Base-by-base conservation (phyloP, 441 rosid species). In the Manihot esculenta region DNA sequence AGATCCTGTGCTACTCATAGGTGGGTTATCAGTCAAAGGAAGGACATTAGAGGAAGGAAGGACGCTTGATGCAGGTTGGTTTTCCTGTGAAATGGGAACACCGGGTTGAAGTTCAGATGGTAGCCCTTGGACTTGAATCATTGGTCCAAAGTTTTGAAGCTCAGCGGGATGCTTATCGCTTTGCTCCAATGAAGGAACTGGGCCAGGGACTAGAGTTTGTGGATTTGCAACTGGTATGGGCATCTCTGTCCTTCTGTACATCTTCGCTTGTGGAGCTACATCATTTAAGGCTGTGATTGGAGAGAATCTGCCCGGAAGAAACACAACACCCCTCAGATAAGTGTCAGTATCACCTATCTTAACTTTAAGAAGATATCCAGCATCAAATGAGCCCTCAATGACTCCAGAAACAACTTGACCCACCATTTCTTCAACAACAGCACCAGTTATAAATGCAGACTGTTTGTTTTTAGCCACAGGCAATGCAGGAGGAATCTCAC, bases 321-420 rank as follows among this genome's bases (percentile, higher is more conserved):
- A 94, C 61, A 88, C 88, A 42, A 88, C 67, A 42, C 98, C 98
- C 76, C 86, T 87, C 57, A 91, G 84, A 68, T 70, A 76, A 10
- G 75, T 84, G 63, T 84, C 84, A 47, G 80, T 76, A 72, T 82
- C 89, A 10, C 83, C 84, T 44, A 87, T 84, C 77, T 82, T 86
- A 45, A 89, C 94, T 54, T 79, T 84, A 35, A 93, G 82, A 58
- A 91, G 73, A 69, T 93, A 91, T 41, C 96, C 93, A 23, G 86
- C 94, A 49, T 88, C 94, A 75, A 94, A 89, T 44, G 83, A 74
- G 63, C 88, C 91, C 71, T 86, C 94, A 8, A 91, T 80, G 33
- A 89, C 87, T 44, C 96, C 97, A 69, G 85, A 77, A 71, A 93
- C 83, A 45, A 58, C 68, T 77, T 86, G 82, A 45, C 98, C 97